Evolutionary conservation across 441 rosid species (phyloP), one percentile per base, ranked within the genome.

Genomic region (Pelargonium cotyledonis): DNA sequence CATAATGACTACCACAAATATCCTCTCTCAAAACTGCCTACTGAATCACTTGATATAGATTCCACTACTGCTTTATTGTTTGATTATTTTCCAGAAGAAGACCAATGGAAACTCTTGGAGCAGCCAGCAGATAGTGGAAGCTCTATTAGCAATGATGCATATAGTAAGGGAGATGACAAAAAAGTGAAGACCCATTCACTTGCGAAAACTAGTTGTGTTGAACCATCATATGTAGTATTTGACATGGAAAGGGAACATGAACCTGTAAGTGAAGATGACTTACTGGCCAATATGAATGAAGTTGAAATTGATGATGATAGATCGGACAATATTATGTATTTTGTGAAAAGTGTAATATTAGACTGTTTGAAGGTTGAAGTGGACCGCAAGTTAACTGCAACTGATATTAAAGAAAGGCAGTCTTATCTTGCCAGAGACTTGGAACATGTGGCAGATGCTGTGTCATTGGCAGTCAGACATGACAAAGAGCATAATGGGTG

Each of bases 21-120:
- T 75, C 85, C 85, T 77, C 75, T 84, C 65, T 78, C 90, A 11
- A 83, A 88, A 75, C 62, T 80, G 58, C 82, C 79, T 63, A 76
- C 77, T 23, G 80, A 88, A 72, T 84, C 85, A 41, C 78, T 89
- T 68, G 94, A 92, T 84, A 40, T 85, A 72, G 92, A 86, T 80
- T 73, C 88, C 43, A 89, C 96, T 29, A 77, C 93, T 53, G 85
- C 95, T 66, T 76, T 92, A 65, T 84, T 88, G 72, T 86, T 95
- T 43, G 95, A 95, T 85, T 92, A 92, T 73, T 76, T 85, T 77
- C 95, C 98, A 19, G 99, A 95, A 82, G 98, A 89, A 73, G 96
- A 92, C 72, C 85, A 89, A 69, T 92, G 98, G 98, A 90, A 84
- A 81, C 92, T 92, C 63, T 76, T 88, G 82, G 95, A 95, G 79